A percentile compares a stretch with the other conserved stretches of the same genome.
Conservation (phyloP, 495 filamentous ascomycete species). For the Oleoguttula mirabilis region DNA sequence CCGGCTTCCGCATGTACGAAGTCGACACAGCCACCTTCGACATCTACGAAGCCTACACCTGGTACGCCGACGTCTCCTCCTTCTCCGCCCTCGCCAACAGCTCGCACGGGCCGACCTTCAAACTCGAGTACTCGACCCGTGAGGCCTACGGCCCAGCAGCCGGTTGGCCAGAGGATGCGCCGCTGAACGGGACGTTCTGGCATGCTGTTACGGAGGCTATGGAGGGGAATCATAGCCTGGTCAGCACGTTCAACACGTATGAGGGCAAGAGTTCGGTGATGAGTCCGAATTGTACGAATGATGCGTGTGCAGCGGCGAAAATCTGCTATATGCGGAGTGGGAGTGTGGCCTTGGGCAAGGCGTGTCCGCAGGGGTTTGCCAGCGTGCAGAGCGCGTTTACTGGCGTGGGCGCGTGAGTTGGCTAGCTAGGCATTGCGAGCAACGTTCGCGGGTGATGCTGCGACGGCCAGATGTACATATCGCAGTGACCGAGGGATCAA, state of each 20-base stretch:
- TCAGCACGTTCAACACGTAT: conserved; percentile 39
- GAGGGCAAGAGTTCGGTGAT: conserved; percentile 42
- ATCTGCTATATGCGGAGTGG: conserved; percentile 51
- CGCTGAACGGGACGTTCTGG: conserved; percentile 49
- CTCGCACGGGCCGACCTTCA: conserved; percentile 21
- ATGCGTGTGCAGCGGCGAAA: conserved; percentile 41
- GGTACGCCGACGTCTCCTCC: conserved; percentile 25
- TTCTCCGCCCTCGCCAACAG: conserved; percentile 14
- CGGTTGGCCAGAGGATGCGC: conserved; percentile 36
- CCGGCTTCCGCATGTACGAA: conserved; percentile 28
- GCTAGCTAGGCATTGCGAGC: too few species aligned
- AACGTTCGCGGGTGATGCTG: too few species aligned
- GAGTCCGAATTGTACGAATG: conserved; percentile 41
- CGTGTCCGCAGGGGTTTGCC: conserved; percentile 39
- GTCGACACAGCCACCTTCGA: conserved; percentile 28
- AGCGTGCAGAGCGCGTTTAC: conserved; percentile 11
- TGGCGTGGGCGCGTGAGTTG: too few species aligned
- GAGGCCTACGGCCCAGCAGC: conserved; percentile 38
- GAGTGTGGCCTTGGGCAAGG: conserved; percentile 38
- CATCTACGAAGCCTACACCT: conserved; percentile 30
- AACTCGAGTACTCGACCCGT: conserved; percentile 46
- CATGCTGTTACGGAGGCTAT: conserved; percentile 47
- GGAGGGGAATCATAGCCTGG: conserved; percentile 39
- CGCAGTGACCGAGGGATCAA: too few species aligned
- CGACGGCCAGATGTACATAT: too few species aligned